Evolutionary conservation across 495 filamentous ascomycete genomes (phyloP).

Genomic region (Lineolata rhizophorae): DNA sequence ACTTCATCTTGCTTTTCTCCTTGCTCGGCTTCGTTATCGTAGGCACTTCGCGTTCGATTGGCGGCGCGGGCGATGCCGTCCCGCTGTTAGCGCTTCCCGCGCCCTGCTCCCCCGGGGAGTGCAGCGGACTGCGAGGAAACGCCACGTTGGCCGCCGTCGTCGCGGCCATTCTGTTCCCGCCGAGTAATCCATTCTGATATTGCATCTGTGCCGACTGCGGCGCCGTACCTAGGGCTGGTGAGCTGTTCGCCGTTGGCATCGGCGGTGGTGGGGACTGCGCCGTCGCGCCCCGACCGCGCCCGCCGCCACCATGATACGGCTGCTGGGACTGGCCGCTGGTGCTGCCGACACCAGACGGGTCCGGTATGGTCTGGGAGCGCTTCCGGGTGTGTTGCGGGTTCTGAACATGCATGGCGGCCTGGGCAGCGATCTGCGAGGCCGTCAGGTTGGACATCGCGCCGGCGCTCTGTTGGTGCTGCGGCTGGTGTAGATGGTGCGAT

Average conservation of each 20-base stretch:
- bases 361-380: conserved; percentile 46
- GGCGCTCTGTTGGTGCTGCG: conserved; percentile 3
- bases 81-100: too few species aligned
- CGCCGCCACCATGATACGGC: too few species aligned
- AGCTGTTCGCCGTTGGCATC: background rate
- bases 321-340: too few species aligned
- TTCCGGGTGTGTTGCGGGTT: conserved; percentile 35
- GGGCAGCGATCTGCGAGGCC: conserved; percentile 75
- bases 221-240: conserved; percentile 25
- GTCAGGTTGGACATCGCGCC: conserved; percentile 23
- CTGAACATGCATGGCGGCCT: conserved; percentile 64
- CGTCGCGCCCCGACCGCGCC: too few species aligned
- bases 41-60: conserved; percentile 5
- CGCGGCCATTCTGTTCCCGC: conserved; percentile 45
- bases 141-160: conserved; percentile 68
- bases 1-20: conserved; percentile 75
- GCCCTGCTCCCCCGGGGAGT: conserved; percentile 10
- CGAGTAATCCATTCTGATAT: conserved; percentile 42
- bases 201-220: conserved; percentile 21
- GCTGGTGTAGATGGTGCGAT: conserved; percentile 26
- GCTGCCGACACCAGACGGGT: conserved; percentile 18
- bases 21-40: conserved; percentile 32
- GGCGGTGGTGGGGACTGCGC: conserved; percentile 31
- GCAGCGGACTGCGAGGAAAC: conserved; percentile 43
- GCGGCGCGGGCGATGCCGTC: conserved; percentile 3